A percentile compares a stretch with the other conserved stretches of the same genome.
phyloP scores from a whole-genome alignment of 305 asterid genomes.

The Nicotiana rustica region DNA sequence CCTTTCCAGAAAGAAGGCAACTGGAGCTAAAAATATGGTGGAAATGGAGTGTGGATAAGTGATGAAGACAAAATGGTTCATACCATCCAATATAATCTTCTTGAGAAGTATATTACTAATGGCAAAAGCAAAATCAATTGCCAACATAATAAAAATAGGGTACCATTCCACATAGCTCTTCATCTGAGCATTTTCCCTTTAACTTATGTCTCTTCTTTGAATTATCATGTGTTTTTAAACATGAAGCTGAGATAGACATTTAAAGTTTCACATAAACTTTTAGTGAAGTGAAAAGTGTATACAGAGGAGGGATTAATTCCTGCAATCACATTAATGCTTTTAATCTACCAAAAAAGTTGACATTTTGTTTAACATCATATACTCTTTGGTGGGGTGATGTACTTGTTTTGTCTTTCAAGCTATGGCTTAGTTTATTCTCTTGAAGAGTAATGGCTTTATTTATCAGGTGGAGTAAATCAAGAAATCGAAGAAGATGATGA shows the following conservation, averaged over 20 bases:
- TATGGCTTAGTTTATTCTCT: no score
- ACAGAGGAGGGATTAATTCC: no score
- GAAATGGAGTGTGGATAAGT: conserved; percentile 75
- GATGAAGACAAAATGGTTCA: conserved; percentile 71
- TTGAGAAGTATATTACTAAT: conserved; percentile 72
- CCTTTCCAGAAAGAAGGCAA: no score
- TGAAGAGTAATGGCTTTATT: no score
- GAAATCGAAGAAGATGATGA: no score
- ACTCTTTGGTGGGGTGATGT: no score
- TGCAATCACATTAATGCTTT: no score
- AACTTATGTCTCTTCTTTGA: conserved; percentile 11
- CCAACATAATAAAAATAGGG: conserved; percentile 62
- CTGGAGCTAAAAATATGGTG: conserved; percentile 61
- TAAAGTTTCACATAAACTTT: background rate
- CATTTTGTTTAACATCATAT: no score
- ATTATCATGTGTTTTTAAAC: background rate
- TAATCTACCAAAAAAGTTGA: no score
- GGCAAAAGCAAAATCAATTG: conserved; percentile 65
- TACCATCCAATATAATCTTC: conserved; percentile 61
- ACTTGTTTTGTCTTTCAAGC: no score
- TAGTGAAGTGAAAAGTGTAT: conserved; percentile 29
- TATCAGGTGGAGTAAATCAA: no score
- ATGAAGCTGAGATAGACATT: conserved; percentile 28
- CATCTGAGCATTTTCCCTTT: conserved; percentile 39
- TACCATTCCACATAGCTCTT: conserved; percentile 55